A percentile compares a stretch with the other conserved stretches of the same genome.
phyloP scores from a whole-genome alignment of 768 basidiomycete species.

The Mycena capillaripes region DNA sequence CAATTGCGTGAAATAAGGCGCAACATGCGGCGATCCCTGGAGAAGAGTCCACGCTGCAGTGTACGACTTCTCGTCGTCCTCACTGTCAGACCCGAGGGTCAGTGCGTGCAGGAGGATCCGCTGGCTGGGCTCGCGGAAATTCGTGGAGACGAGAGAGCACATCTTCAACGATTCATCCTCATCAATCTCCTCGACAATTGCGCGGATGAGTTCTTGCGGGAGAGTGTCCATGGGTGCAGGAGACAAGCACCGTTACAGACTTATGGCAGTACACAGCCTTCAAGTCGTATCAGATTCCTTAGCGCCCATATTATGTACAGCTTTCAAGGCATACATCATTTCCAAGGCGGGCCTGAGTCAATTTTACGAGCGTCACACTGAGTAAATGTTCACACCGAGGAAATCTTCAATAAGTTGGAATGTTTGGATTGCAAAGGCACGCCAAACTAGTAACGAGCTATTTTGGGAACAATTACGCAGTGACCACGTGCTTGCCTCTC shows the following conservation, averaged over 20 bases:
- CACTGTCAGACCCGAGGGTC: background rate
- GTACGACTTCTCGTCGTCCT: background rate
- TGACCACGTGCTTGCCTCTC: constrained; percentile 7
- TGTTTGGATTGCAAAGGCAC: too few relatives aligned
- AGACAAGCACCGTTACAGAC: too few relatives aligned
- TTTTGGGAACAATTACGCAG: constrained; percentile 4
- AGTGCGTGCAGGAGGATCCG: background rate
- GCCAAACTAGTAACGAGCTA: background rate
- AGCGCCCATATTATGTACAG: too few relatives aligned
- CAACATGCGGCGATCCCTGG: background rate
- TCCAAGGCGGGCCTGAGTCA: too few relatives aligned
- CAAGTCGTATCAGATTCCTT: too few relatives aligned
- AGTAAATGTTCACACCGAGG: too few relatives aligned
- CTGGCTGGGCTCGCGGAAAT: background rate
- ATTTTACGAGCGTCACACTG: too few relatives aligned
- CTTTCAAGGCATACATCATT: too few relatives aligned
- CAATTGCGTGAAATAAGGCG: background rate
- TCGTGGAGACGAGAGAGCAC: background rate
- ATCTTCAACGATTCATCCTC: background rate
- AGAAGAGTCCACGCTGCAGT: background rate
- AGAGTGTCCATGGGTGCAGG: background rate
- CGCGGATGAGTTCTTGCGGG: background rate
- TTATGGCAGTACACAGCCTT: too few relatives aligned
- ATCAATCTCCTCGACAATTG: background rate
- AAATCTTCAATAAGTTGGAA: too few relatives aligned